Evolutionary conservation across 179 eudicot genomes (phyloP).

Genomic region (Heliamphora pulchella): DNA sequence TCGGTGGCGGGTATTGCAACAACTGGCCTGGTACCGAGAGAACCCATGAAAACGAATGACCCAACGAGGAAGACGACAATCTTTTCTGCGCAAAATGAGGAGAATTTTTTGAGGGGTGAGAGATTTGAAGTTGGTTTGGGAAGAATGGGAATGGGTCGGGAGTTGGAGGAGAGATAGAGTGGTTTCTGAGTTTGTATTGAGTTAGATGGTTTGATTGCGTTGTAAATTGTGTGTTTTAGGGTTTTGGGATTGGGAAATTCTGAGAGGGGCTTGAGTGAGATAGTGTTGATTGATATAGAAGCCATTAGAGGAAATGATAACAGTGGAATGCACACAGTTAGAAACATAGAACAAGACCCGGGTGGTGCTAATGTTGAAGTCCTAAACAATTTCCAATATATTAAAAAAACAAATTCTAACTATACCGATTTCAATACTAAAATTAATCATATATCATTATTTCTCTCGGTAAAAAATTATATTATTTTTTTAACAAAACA

Average conservation of each 20-base stretch:
- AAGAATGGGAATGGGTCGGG: background rate
- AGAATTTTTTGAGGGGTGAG: constrained; percentile 28
- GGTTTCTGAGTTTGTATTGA: constrained; percentile 4
- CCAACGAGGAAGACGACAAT: constrained; percentile 51
- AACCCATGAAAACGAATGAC: constrained; percentile 54
- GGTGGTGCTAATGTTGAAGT: too few species aligned
- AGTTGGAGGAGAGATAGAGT: constrained; percentile 6
- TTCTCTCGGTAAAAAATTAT: too few species aligned
- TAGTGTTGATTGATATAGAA: constrained; percentile 15
- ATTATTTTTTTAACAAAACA: too few species aligned
- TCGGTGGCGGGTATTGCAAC: constrained; percentile 34
- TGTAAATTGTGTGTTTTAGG: background rate
- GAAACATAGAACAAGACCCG: background rate
- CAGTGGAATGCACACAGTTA: background rate
- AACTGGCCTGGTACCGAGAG: constrained; percentile 27
- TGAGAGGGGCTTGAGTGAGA: constrained; percentile 19
- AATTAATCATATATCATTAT: too few species aligned
- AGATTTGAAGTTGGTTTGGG: constrained; percentile 5
- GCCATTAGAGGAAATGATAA: background rate
- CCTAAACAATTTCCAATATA: too few species aligned
- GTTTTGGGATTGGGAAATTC: constrained; percentile 11
- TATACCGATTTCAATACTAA: too few species aligned
- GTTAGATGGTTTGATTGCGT: background rate
- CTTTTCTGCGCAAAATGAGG: constrained; percentile 31
- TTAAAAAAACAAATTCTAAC: too few species aligned